These are phyloP conservation scores for Citrullus colocynthis DNA, from an alignment of 306 rosid genomes.

Conservation along the genomic window DNA sequence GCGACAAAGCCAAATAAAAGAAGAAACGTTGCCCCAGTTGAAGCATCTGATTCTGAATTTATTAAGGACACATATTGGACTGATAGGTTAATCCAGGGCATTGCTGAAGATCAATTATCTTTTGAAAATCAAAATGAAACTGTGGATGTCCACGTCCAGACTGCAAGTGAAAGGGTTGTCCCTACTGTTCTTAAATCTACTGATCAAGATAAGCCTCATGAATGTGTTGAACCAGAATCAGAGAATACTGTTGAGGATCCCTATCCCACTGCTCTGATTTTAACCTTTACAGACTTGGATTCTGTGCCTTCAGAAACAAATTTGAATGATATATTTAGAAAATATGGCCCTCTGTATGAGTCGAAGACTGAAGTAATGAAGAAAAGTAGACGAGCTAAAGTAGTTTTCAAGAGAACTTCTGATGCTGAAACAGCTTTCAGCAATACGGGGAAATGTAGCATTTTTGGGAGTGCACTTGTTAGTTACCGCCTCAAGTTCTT, in stretches of 20 bases:
- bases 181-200: background rate
- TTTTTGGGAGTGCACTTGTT: constrained; percentile 65
- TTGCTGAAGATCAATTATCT: constrained; percentile 28
- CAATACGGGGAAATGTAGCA: constrained; percentile 70
- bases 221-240: constrained; percentile 19
- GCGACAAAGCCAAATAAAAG: constrained; percentile 10
- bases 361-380: constrained; percentile 51
- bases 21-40: constrained; percentile 7
- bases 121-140: constrained; percentile 19
- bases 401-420: constrained; percentile 40
- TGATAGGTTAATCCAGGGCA: constrained; percentile 41
- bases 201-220: background rate
- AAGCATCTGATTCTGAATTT: constrained; percentile 18
- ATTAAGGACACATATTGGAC: constrained; percentile 52
- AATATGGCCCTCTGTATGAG: constrained; percentile 43
- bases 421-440: constrained; percentile 81
- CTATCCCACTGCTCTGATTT: constrained; percentile 50
- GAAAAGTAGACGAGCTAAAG: constrained; percentile 53
- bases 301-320: constrained; percentile 45
- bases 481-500: constrained; percentile 72
- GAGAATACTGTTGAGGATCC: constrained; percentile 13
- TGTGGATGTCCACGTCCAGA: constrained; percentile 7
- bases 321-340: constrained; percentile 50
- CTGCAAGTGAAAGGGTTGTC: constrained; percentile 1
- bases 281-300: constrained; percentile 45